Evolutionary conservation across 225 moss, liverwort and hornwort genomes (phyloP).

Genomic region (Antitrichia curtipendula): DNA sequence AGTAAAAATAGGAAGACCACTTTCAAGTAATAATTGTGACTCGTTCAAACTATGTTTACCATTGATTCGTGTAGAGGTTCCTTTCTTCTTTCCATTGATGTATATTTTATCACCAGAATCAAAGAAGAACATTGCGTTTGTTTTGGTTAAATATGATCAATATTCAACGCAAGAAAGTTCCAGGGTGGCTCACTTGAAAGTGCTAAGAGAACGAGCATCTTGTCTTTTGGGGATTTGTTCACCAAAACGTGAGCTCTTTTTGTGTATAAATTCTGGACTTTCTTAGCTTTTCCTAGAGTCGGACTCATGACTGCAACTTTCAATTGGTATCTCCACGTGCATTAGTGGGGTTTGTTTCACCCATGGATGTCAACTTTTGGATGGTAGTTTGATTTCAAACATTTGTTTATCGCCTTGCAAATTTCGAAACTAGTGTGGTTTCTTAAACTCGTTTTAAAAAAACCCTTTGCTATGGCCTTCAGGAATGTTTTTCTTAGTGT

Average conservation of each 20-base stretch:
- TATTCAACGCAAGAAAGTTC: neutral
- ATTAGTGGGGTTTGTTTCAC: neutral
- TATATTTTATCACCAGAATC: neutral
- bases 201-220: neutral
- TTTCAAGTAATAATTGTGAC: neutral
- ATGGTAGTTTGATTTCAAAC: neutral
- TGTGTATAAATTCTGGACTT: neutral
- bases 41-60: neutral
- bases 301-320: neutral
- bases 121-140: neutral
- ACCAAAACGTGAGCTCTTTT: neutral
- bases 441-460: neutral
- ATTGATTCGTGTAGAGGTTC: neutral
- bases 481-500: neutral
- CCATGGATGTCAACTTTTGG: neutral
- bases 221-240: neutral
- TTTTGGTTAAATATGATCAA: neutral
- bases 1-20: neutral
- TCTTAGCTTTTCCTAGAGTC: neutral
- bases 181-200: neutral
- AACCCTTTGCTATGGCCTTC: neutral
- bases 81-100: neutral
- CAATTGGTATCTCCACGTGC: neutral
- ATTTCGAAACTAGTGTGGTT: neutral
- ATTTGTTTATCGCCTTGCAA: neutral